Conservation (phyloP, 768 basidiomycete genomes). For the Serpula lacrymans region DNA sequence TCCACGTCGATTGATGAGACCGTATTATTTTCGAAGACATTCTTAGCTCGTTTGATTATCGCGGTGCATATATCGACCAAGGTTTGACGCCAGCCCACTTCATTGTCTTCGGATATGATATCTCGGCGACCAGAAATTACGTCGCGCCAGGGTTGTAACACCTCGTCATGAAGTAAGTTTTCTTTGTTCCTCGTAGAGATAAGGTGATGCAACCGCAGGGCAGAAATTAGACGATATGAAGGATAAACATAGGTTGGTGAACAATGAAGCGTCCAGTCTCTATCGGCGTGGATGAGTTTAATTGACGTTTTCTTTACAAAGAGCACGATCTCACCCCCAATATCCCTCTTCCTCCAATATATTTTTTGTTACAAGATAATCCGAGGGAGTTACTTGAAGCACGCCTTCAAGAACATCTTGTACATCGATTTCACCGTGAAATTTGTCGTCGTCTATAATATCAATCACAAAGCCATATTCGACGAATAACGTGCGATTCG, state of each 20-base stretch:
- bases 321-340: conserved; percentile 79
- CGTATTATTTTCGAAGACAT: conserved; percentile 6
- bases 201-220: conserved; percentile 64
- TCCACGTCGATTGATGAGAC: neutral
- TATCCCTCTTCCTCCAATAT: conserved; percentile 64
- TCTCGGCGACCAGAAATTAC: conserved; percentile 46
- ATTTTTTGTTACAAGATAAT: conserved; percentile 45
- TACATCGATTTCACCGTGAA: conserved; percentile 55
- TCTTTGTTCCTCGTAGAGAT: conserved; percentile 17
- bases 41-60: conserved; percentile 32
- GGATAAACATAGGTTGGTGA: conserved; percentile 62
- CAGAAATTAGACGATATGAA: conserved; percentile 74
- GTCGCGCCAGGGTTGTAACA: conserved; percentile 49
- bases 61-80: conserved; percentile 36
- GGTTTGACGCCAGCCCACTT: conserved; percentile 43
- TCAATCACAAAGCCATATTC: conserved; percentile 87
- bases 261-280: conserved; percentile 78
- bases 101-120: conserved; percentile 46
- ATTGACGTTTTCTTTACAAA: conserved; percentile 2
- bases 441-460: conserved; percentile 23
- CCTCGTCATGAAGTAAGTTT: conserved; percentile 24
- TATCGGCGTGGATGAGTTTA: conserved; percentile 24
- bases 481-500: conserved; percentile 72
- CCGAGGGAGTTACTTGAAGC: conserved; percentile 44
- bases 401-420: conserved; percentile 51